A percentile compares a stretch with the other conserved stretches of the same genome.
phyloP scores from a whole-genome alignment of 2,329 filamentous ascomycete genomes.

The Stagonosporopsis vannaccii region DNA sequence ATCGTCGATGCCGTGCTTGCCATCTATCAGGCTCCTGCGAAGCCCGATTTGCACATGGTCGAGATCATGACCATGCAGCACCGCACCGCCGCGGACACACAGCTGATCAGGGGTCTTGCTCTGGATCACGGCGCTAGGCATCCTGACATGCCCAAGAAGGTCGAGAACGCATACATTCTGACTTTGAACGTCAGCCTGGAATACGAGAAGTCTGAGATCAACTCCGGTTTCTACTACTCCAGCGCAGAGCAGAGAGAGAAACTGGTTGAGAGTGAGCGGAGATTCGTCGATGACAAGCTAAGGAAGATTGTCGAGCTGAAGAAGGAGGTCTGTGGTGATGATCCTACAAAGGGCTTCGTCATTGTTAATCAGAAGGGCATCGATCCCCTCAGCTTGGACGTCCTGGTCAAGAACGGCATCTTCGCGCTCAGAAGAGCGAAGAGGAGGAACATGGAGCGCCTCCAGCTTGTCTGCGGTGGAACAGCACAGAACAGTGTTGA shows the following conservation, averaged over 20 bases:
- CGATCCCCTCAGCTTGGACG: constrained; percentile 92
- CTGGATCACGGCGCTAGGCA: constrained; percentile 95
- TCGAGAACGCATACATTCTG: constrained; percentile 94
- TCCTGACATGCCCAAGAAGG: constrained; percentile 96
- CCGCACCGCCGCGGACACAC: constrained; percentile 92
- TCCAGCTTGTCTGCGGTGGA: constrained; percentile 94
- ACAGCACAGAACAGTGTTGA: constrained; percentile 95
- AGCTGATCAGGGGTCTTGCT: constrained; percentile 90
- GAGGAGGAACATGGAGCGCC: constrained; percentile 97
- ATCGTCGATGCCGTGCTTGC: constrained; percentile 96
- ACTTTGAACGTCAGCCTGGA: constrained; percentile 96
- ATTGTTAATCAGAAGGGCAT: constrained; percentile 99
- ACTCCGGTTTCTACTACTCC: constrained; percentile 98
- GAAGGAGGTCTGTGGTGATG: constrained; percentile 94
- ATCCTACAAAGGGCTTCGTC: constrained; percentile 94
- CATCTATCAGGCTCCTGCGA: constrained; percentile 87
- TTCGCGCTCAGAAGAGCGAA: constrained; percentile 93
- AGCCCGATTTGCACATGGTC: constrained; percentile 98
- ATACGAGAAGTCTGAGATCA: constrained; percentile 99
- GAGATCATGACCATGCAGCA: constrained; percentile 99
- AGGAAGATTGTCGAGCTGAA: constrained; percentile 98
- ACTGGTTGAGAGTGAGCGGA: constrained; percentile 94
- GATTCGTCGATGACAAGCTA: constrained; percentile 94
- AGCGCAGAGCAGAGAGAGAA: constrained; percentile 97
- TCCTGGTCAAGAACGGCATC: constrained; percentile 97